A percentile compares a stretch with the other conserved stretches of the same genome.
Conservation (phyloP, 116 monocot species). For the Phalaenopsis hybrid region DNA sequence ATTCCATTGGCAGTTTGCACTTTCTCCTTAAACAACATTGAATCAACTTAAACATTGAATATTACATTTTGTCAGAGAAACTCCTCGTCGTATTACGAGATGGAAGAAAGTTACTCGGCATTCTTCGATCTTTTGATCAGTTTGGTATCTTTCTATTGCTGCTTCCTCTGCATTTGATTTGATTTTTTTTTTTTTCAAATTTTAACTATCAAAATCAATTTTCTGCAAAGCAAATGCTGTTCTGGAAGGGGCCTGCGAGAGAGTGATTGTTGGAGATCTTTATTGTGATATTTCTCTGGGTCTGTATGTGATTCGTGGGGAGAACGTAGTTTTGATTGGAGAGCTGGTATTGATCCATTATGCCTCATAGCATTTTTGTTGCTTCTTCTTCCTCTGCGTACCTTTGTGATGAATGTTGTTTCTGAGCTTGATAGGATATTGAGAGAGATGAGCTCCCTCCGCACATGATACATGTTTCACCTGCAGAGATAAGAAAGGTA, state of each 20-base stretch:
- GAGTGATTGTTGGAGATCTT: constrained; percentile 84
- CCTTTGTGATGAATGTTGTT: neutral
- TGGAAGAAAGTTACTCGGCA: constrained; percentile 88
- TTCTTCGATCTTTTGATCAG: constrained; percentile 96
- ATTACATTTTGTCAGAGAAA: constrained; percentile 58
- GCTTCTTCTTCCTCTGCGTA: neutral
- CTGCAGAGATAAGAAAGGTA: constrained; percentile 76
- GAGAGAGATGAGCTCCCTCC: constrained; percentile 86
- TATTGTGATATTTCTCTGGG: constrained; percentile 92
- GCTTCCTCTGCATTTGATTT: neutral
- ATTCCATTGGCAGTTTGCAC: neutral
- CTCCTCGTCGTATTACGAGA: constrained; percentile 83
- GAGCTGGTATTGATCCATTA: constrained; percentile 59
- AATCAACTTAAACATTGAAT: neutral
- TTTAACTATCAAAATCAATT: constrained; percentile 1
- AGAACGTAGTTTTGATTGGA: constrained; percentile 93
- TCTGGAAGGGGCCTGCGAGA: constrained; percentile 90
- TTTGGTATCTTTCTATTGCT: constrained; percentile 53
- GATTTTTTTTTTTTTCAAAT: constrained; percentile 9
- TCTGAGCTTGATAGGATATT: constrained; percentile 37
- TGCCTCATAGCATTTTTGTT: neutral
- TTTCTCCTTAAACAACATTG: neutral
- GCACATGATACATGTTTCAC: constrained; percentile 82
- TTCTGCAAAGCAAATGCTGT: constrained; percentile 79
- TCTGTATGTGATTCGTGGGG: constrained; percentile 90